These are phyloP conservation scores for Toxoplasma gondii DNA, from an alignment of 169 alveolate genomes.

Conservation along the genomic window DNA sequence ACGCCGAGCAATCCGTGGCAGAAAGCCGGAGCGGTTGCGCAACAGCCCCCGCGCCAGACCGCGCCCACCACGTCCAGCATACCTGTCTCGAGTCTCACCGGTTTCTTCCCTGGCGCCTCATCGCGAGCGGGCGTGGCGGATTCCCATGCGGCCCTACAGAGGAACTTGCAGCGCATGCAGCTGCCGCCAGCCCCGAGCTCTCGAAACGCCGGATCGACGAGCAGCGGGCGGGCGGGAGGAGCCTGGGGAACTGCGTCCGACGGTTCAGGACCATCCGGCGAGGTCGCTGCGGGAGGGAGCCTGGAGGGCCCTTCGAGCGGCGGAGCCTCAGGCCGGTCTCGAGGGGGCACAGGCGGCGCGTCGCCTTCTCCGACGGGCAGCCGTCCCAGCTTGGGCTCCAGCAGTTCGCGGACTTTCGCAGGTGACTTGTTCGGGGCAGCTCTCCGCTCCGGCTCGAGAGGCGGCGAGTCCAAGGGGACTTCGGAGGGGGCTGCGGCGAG, in stretches of 20 bases:
- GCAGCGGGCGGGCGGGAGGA: constrained; percentile 14
- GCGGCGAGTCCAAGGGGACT: background rate
- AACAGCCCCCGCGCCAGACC: background rate
- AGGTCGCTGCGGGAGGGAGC: background rate
- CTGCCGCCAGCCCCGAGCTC: constrained; percentile 15
- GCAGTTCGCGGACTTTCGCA: background rate
- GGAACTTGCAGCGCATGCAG: background rate
- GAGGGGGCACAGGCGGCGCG: too few species aligned
- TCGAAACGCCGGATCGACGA: background rate
- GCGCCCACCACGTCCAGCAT: background rate
- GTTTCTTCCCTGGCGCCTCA: background rate
- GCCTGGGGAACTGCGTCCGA: background rate
- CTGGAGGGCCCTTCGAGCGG: background rate
- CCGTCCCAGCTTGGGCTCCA: background rate
- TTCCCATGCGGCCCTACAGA: background rate
- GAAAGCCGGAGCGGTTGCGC: background rate
- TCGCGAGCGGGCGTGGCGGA: background rate
- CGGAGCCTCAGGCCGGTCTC: background rate
- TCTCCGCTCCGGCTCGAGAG: background rate
- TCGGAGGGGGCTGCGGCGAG: background rate
- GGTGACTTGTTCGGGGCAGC: background rate
- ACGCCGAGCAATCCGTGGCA: background rate
- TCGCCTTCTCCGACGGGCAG: background rate
- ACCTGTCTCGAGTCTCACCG: background rate
- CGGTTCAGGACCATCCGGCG: background rate